Evolutionary conservation across 768 basidiomycete species (phyloP).

Genomic region (Collybiopsis luxurians): DNA sequence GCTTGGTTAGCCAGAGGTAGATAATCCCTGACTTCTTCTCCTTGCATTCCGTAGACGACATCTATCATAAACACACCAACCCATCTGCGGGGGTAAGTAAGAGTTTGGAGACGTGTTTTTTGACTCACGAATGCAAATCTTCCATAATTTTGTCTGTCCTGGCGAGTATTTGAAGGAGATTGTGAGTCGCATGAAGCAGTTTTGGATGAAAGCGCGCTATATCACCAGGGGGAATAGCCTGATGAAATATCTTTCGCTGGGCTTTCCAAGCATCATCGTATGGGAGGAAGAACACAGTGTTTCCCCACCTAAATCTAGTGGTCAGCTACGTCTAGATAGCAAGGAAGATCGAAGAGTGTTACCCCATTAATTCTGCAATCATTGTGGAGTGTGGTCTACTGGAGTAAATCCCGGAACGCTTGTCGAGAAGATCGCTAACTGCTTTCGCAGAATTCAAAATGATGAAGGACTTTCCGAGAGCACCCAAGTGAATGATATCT

Average conservation of each 20-base stretch:
- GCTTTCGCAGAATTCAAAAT: conserved; percentile 6
- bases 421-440: conserved; percentile 9
- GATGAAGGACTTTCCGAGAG: conserved; percentile 2
- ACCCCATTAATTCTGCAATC: conserved; percentile 12
- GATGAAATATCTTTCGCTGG: not conserved
- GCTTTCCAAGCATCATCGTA: not conserved
- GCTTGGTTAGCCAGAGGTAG: conserved; percentile 9
- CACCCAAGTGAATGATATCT: conserved; percentile 22
- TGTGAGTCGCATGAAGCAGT: not conserved
- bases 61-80: conserved; percentile 21
- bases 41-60: conserved; percentile 25
- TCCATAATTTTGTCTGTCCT: not conserved
- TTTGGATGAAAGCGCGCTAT: not conserved
- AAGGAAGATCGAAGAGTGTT: not conserved
- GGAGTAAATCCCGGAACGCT: conserved; percentile 1
- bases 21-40: not conserved
- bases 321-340: not conserved
- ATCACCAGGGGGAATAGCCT: not conserved
- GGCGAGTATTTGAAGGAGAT: not conserved
- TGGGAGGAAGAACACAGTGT: not conserved
- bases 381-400: conserved; percentile 7
- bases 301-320: conserved; percentile 4
- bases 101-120: not conserved
- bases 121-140: not conserved
- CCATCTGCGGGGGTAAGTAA: conserved; percentile 4